Evolutionary conservation across 2,329 filamentous ascomycete species (phyloP).

Genomic region (Paracorniculantispora psalliotae): DNA sequence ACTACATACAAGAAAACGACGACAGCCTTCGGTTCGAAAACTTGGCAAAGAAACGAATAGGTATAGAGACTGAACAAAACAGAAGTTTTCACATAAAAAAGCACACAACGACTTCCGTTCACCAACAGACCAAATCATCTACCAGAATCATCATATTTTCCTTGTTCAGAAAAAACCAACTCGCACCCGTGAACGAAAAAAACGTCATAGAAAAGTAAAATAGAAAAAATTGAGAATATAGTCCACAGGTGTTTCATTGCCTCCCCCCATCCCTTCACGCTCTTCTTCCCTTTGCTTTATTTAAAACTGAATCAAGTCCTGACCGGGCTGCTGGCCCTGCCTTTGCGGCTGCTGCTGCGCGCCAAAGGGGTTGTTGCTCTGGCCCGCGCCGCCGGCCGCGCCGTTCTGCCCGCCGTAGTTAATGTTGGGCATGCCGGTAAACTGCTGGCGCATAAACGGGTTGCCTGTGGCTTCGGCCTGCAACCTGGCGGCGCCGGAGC

Average conservation of each 20-base stretch:
- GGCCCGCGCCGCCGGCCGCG: conserved; percentile 44
- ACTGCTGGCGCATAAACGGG: conserved; percentile 81
- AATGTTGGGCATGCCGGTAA: conserved; percentile 66
- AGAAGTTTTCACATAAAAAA: not conserved
- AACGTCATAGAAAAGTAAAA: not conserved
- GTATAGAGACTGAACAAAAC: not conserved
- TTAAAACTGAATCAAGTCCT: conserved; percentile 62
- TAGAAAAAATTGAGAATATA: conserved; percentile 7
- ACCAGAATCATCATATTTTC: not conserved
- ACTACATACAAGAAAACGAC: not conserved
- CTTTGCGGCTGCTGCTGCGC: conserved; percentile 37
- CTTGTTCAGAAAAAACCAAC: not conserved
- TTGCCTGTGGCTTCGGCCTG: conserved; percentile 73
- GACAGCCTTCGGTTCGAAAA: not conserved
- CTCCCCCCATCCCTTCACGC: not conserved
- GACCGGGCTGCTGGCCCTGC: conserved; percentile 45
- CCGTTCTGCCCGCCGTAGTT: conserved; percentile 49
- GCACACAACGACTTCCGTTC: not conserved
- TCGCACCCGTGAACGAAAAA: not conserved
- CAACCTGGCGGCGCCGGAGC: conserved; percentile 68
- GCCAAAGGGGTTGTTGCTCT: conserved; percentile 57
- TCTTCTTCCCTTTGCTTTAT: not conserved
- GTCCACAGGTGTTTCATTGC: not conserved
- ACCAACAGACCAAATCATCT: not conserved
- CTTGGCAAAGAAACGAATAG: not conserved